Base-by-base conservation (phyloP, 2,329 filamentous ascomycete species). In the Penicillium sp. region DNA sequence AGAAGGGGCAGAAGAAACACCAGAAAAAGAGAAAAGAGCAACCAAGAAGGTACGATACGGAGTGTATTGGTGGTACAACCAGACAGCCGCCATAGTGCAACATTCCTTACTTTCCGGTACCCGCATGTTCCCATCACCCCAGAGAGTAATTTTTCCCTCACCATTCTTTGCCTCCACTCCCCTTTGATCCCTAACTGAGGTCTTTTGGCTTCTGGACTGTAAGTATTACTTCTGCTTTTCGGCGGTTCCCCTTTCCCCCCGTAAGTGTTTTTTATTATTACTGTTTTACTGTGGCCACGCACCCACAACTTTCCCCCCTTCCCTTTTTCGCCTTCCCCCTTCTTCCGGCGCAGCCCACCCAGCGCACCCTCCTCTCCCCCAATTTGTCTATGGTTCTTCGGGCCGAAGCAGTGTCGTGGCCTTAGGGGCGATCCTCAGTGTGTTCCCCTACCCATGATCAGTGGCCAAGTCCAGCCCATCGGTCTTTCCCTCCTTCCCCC, bases 121-220 rank as follows among this genome's bases (percentile, higher is more conserved):
- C 16, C 42, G 24, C 36, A 26, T 29, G 28, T 29, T 21, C 36
- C 16, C 36, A 39, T 39, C 36, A 26, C 33, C 34, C 34, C 26
- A 28, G 16, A 26, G 31, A 55, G 58, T 56, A 58, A 56, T 60
- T 62, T 62, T 63, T 53, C 49, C 51, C 53, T 45, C 34, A 33
- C 45, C 47, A 53, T 58, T 58, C 54, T 56, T 51, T 56, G 45
- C 51, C 61, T 61, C 61, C 61, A 63, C 61, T 62, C 36, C 36
- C 54, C 57, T 59, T 59, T 51, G 51, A 61, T 58, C 55, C 57
- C 52, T 56, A 58, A 60, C 55, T 58, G 57, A 54, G 49, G 16
- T 26, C 57, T 47, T 54, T 52, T 52, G 48, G 43, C 54, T 51
- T 52, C 31, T 46, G 51, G 53, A 52, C 47, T 51, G 53, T 53